These are phyloP conservation scores for Ashbya aceris DNA, from an alignment of 1,139 yeast genomes.

Conservation along the genomic window DNA sequence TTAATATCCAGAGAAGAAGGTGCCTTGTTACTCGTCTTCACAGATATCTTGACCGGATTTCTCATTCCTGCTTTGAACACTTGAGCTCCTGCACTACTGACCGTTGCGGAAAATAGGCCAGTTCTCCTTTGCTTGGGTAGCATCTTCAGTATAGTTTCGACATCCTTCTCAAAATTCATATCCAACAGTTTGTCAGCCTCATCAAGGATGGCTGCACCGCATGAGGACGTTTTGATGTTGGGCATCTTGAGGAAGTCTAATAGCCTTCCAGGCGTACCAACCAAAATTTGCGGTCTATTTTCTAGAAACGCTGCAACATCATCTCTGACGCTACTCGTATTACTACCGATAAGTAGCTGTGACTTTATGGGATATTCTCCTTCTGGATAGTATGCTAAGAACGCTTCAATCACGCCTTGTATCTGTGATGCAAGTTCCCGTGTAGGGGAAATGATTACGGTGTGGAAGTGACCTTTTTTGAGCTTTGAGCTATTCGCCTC, in stretches of 20 bases:
- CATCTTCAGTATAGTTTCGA: constrained; percentile 52
- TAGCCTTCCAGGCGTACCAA: constrained; percentile 91
- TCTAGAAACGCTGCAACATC: constrained; percentile 54
- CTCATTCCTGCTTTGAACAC: constrained; percentile 75
- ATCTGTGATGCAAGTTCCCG: constrained; percentile 87
- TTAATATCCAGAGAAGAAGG: constrained; percentile 62
- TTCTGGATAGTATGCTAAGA: constrained; percentile 55
- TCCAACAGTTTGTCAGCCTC: constrained; percentile 91
- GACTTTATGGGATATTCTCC: constrained; percentile 39
- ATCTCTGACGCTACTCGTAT: constrained; percentile 48
- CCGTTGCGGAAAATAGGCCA: constrained; percentile 87
- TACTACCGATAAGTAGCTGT: constrained; percentile 76
- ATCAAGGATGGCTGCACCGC: constrained; percentile 74
- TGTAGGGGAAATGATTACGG: constrained; percentile 77
- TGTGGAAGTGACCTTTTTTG: constrained; percentile 58
- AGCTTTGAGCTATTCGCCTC: constrained; percentile 26
- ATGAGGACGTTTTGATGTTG: constrained; percentile 44
- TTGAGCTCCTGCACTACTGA: constrained; percentile 64
- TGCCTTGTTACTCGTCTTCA: constrained; percentile 40
- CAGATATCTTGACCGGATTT: constrained; percentile 80
- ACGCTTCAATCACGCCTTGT: constrained; percentile 49
- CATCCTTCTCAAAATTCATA: constrained; percentile 62
- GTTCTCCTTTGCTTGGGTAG: constrained; percentile 89
- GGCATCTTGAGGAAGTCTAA: constrained; percentile 53
- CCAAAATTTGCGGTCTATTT: constrained; percentile 57